Evolutionary conservation across 2,329 filamentous ascomycete genomes (phyloP).

Genomic region (Escovopsis sp.): DNA sequence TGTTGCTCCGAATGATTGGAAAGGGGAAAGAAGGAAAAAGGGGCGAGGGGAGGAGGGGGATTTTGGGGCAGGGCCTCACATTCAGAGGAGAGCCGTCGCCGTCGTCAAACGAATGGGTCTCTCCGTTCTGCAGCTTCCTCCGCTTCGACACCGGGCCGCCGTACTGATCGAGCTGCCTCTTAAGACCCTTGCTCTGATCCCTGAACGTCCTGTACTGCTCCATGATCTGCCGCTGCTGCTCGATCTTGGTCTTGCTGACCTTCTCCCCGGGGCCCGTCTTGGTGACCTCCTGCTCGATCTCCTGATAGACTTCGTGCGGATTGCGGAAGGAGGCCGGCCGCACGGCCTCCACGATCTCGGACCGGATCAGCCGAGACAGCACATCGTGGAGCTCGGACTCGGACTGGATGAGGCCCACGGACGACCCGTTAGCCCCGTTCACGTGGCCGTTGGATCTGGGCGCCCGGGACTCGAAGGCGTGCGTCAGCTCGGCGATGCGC

Average conservation of each 20-base stretch:
- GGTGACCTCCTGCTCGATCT: slow-evolving; percentile 48
- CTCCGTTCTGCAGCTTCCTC: slow-evolving; percentile 37
- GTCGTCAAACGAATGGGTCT: slow-evolving; percentile 12
- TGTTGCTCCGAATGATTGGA: no score
- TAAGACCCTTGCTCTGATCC: slow-evolving; percentile 34
- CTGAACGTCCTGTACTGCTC: slow-evolving; percentile 37
- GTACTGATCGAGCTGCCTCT: slow-evolving; percentile 32
- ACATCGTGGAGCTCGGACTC: slow-evolving; percentile 33
- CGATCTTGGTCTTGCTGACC: slow-evolving; percentile 46
- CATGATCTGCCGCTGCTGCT: slow-evolving; percentile 41
- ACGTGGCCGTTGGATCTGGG: slow-evolving; percentile 19
- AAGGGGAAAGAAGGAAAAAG: no score
- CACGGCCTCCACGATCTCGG: slow-evolving; percentile 54
- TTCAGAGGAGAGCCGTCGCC: slow-evolving; percentile 34
- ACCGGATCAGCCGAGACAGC: slow-evolving; percentile 40
- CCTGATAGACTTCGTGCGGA: slow-evolving; percentile 41
- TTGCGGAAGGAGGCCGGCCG: slow-evolving; percentile 40
- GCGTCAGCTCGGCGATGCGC: slow-evolving; percentile 52
- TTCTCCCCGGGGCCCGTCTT: slow-evolving; percentile 28
- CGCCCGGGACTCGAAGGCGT: slow-evolving; percentile 36
- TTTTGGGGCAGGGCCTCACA: slow-evolving; percentile 32
- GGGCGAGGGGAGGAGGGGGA: background rate
- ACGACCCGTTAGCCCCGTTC: slow-evolving; percentile 6
- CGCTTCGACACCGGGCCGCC: slow-evolving; percentile 30
- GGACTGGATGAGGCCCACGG: slow-evolving; percentile 25